Conservation (phyloP, 2,329 filamentous ascomycete genomes). For the Diaporthe sp. region DNA sequence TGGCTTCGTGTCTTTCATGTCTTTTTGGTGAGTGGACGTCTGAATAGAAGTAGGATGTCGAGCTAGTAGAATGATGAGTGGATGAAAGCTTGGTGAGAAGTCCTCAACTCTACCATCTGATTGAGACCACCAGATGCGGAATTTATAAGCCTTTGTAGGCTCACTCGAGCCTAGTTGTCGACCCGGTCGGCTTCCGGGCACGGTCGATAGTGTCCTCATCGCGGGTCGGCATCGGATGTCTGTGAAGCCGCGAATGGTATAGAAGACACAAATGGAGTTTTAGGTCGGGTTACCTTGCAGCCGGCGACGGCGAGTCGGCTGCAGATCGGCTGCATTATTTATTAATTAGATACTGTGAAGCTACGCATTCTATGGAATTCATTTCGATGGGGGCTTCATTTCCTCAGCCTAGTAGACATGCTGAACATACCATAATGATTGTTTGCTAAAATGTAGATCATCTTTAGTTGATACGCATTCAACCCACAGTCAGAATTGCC, state of each 20-base stretch:
- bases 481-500: neutral
- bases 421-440: neutral
- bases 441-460: neutral
- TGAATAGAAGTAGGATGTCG: neutral
- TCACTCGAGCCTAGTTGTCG: neutral
- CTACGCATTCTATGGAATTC: no score
- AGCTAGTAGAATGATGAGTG: neutral
- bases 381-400: no score
- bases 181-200: neutral
- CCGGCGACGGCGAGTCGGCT: neutral
- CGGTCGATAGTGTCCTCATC: neutral
- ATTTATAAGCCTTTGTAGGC: neutral
- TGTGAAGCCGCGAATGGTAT: neutral
- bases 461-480: neutral
- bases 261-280: neutral
- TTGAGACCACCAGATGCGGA: fast-evolving
- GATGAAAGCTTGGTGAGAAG: neutral
- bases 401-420: neutral
- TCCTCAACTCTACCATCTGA: neutral
- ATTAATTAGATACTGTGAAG: neutral
- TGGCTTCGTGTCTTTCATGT: neutral
- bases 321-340: neutral
- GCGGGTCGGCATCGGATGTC: slow-evolving; percentile 6
- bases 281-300: neutral
- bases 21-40: fast-evolving